Conservation (phyloP, 2,329 filamentous ascomycete genomes). For the Fusarium sp. region DNA sequence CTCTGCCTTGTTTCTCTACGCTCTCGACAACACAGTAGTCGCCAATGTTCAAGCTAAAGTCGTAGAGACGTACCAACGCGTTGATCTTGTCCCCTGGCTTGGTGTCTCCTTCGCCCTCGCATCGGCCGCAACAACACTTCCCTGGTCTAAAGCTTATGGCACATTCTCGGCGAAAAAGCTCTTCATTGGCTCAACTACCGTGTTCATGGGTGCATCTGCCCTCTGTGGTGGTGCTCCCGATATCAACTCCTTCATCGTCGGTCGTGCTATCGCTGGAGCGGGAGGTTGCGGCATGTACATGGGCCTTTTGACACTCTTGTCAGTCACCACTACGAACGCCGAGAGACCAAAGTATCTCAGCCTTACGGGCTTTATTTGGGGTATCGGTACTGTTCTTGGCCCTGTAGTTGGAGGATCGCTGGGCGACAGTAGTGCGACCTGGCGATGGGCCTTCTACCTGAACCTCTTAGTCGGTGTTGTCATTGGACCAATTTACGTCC, state of each 20-base stretch:
- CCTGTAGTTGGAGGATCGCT: constrained; percentile 38
- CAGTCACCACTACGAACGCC: constrained; percentile 6
- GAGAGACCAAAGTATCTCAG: constrained; percentile 36
- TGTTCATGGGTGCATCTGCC: constrained; percentile 42
- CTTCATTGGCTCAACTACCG: constrained; percentile 29
- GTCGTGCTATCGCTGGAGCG: constrained; percentile 52
- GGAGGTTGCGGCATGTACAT: constrained; percentile 49
- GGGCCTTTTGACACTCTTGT: constrained; percentile 22
- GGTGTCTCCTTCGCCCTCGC: constrained; percentile 38
- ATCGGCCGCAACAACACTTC: constrained; percentile 18
- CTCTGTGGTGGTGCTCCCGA: constrained; percentile 53
- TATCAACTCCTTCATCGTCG: constrained; percentile 56
- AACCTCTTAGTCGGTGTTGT: constrained; percentile 20
- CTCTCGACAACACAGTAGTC: constrained; percentile 32
- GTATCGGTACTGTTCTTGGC: constrained; percentile 53
- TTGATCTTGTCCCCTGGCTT: constrained; percentile 30
- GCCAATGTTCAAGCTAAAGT: constrained; percentile 33
- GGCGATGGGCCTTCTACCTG: constrained; percentile 43
- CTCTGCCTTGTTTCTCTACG: constrained; percentile 10
- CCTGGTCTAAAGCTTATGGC: constrained; percentile 16
- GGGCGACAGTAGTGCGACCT: constrained; percentile 7
- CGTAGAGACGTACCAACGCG: constrained; percentile 6
- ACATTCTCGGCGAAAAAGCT: constrained; percentile 40
- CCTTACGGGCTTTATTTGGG: constrained; percentile 46
- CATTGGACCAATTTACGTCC: constrained; percentile 10